These are phyloP conservation scores for Trypanosomatidae sp. DNA, from an alignment of 208 protist genomes.

Conservation along the genomic window DNA sequence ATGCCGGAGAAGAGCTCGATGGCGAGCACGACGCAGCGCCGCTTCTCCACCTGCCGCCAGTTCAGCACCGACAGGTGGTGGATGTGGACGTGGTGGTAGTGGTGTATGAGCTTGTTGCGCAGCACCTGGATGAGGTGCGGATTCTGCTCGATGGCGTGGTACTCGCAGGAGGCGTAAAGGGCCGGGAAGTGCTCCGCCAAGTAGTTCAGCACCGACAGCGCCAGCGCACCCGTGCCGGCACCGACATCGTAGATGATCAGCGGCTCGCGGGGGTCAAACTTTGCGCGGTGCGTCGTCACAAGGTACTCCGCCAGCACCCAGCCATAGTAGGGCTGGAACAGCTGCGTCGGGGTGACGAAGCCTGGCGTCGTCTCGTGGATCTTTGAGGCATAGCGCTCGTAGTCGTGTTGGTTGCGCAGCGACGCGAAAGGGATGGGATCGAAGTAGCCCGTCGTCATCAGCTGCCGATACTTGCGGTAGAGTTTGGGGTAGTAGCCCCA, in stretches of 20 bases:
- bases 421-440: constrained; percentile 80
- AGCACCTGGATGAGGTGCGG: constrained; percentile 68
- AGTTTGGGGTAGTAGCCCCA: constrained; percentile 92
- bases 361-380: constrained; percentile 76
- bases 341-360: constrained; percentile 80
- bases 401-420: constrained; percentile 84
- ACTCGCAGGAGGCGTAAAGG: constrained; percentile 78
- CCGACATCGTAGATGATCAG: constrained; percentile 90
- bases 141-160: constrained; percentile 86
- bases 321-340: constrained; percentile 89
- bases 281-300: constrained; percentile 68
- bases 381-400: constrained; percentile 67
- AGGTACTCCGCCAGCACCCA: constrained; percentile 89
- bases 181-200: constrained; percentile 79
- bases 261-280: constrained; percentile 85
- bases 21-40: constrained; percentile 75
- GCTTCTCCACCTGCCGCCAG: constrained; percentile 70
- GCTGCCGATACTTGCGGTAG: constrained; percentile 80
- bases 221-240: constrained; percentile 81
- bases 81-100: constrained; percentile 81
- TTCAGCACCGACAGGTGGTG: constrained; percentile 83
- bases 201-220: constrained; percentile 77
- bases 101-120: constrained; percentile 67
- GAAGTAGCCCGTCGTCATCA: constrained; percentile 88
- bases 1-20: constrained; percentile 82